Percentiles rank a stretch among this genome's conserved stretches.
Evolutionary conservation across 257 asterid genomes (phyloP).

Genomic region (Capsicum pubescens): DNA sequence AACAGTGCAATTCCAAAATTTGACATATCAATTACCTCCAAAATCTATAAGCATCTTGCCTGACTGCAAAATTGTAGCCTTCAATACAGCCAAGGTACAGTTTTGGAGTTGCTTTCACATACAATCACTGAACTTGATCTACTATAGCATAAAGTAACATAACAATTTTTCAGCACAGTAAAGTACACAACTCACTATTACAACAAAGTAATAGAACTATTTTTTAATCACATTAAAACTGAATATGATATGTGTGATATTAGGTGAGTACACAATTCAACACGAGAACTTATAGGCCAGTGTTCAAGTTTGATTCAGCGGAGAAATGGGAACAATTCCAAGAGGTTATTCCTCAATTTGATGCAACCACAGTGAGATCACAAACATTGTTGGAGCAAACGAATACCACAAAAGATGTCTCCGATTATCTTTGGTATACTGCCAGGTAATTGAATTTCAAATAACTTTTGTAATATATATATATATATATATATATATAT

Average conservation of each 20-base stretch:
- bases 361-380: slow-evolving; percentile 49
- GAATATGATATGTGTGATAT: background rate
- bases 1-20: slow-evolving; percentile 54
- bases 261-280: slow-evolving; percentile 58
- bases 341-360: slow-evolving; percentile 61
- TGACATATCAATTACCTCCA: slow-evolving; percentile 56
- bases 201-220: background rate
- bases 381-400: slow-evolving; percentile 70
- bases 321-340: slow-evolving; percentile 60
- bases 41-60: slow-evolving; percentile 87
- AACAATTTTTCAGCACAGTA: no score
- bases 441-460: slow-evolving; percentile 47
- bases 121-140: background rate
- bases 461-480: no score
- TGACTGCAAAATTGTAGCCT: slow-evolving; percentile 68
- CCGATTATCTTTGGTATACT: slow-evolving; percentile 93
- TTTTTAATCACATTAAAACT: background rate
- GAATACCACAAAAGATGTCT: slow-evolving; percentile 73
- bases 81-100: slow-evolving; percentile 79
- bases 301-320: slow-evolving; percentile 49
- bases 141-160: background rate
- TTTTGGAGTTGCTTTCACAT: background rate
- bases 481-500: no score
- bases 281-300: slow-evolving; percentile 51
- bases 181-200: background rate